These are phyloP conservation scores for Candida cerambycidarum DNA, from an alignment of 805 yeast species.

Conservation along the genomic window DNA sequence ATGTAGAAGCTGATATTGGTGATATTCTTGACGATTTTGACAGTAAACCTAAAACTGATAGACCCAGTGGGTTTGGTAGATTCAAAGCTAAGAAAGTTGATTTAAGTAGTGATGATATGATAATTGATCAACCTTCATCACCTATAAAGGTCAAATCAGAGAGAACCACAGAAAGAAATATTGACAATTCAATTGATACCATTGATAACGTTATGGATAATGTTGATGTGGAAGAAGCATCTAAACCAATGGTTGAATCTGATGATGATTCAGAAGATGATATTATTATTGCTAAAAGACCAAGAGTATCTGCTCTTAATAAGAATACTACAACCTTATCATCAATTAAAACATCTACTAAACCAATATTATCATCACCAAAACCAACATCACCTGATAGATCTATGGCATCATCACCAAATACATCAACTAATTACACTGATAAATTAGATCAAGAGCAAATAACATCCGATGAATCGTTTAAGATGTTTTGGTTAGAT, in stretches of 20 bases:
- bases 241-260: slow-evolving; percentile 7
- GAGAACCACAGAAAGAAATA: background rate
- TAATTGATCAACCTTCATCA: slow-evolving; percentile 33
- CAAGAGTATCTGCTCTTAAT: slow-evolving; percentile 44
- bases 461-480: slow-evolving; percentile 39
- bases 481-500: slow-evolving; percentile 89
- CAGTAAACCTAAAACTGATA: slow-evolving; percentile 9
- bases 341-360: slow-evolving; percentile 27
- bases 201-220: too few species aligned
- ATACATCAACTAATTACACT: slow-evolving; percentile 19
- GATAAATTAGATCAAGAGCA: slow-evolving; percentile 32
- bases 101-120: slow-evolving; percentile 25
- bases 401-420: slow-evolving; percentile 12
- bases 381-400: slow-evolving; percentile 22
- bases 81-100: slow-evolving; percentile 10
- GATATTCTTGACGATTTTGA: slow-evolving; percentile 60
- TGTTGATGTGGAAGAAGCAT: background rate
- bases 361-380: slow-evolving; percentile 10
- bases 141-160: slow-evolving; percentile 27
- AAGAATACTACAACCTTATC: slow-evolving; percentile 34
- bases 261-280: slow-evolving; percentile 52
- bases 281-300: slow-evolving; percentile 53
- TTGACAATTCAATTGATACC: background rate
- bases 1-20: slow-evolving; percentile 55
- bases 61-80: slow-evolving; percentile 6